Evolutionary conservation across 768 basidiomycete genomes (phyloP).

Genomic region (Hygrocybe punicea): DNA sequence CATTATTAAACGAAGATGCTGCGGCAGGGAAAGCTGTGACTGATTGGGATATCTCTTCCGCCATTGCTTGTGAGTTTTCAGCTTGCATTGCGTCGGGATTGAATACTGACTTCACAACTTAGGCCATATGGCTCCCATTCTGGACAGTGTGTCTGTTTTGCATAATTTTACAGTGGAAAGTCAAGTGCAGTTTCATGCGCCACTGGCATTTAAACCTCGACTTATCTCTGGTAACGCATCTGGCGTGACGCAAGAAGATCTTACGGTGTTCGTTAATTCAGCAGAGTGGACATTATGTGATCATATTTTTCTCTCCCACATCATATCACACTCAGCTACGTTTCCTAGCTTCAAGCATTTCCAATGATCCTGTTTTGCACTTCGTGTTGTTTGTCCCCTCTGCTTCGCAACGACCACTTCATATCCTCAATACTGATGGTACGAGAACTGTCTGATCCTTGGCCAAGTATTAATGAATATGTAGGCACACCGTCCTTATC

Average conservation of each 20-base stretch:
- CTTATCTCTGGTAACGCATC: conserved; percentile 37
- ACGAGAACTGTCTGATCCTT: conserved; percentile 7
- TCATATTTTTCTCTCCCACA: conserved; percentile 11
- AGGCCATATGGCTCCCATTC: conserved; percentile 71
- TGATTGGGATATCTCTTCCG: conserved; percentile 70
- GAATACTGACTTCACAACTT: conserved; percentile 3
- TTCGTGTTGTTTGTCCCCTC: conserved; percentile 89
- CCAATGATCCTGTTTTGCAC: conserved; percentile 91
- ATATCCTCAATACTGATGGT: conserved; percentile 58
- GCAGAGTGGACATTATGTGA: conserved; percentile 93
- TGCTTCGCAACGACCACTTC: conserved; percentile 60
- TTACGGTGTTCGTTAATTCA: conserved; percentile 92
- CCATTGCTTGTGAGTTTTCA: conserved; percentile 55
- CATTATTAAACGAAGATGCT: conserved; percentile 87
- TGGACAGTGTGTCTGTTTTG: conserved; percentile 55
- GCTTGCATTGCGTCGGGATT: neutral
- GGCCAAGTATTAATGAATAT: conserved; percentile 5
- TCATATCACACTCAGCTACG: neutral
- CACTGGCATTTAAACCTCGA: conserved; percentile 73
- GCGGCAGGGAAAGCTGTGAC: conserved; percentile 54
- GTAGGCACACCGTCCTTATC: conserved; percentile 49
- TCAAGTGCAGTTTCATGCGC: conserved; percentile 89
- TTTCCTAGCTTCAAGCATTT: conserved; percentile 77
- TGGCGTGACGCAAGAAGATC: conserved; percentile 72
- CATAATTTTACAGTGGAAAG: conserved; percentile 95